Evolutionary conservation across 2,329 filamentous ascomycete species (phyloP).

Genomic region (Aureobasidium pullulans): DNA sequence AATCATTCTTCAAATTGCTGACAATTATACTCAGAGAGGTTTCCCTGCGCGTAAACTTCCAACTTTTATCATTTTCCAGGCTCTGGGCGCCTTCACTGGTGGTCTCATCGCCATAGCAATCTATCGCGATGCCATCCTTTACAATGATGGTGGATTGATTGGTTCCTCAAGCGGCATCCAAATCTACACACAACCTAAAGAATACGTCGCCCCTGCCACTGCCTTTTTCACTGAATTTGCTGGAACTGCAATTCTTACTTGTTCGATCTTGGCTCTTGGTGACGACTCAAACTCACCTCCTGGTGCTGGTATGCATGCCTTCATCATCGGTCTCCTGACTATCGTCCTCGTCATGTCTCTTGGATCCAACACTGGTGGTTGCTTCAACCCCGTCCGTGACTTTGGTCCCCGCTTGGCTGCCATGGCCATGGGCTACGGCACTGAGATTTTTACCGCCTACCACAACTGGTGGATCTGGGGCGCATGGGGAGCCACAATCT

Average conservation of each 20-base stretch:
- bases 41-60: conserved; percentile 47
- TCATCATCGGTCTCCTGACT: conserved; percentile 41
- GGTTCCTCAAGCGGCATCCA: conserved; percentile 19
- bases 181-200: conserved; percentile 24
- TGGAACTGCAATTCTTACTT: conserved; percentile 29
- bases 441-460: conserved; percentile 24
- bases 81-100: conserved; percentile 47
- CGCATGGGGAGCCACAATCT: conserved; percentile 33
- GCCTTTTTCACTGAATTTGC: conserved; percentile 41
- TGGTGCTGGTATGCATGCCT: conserved; percentile 46
- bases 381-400: conserved; percentile 44
- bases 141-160: conserved; percentile 32
- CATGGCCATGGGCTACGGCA: conserved; percentile 38
- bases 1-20: neutral
- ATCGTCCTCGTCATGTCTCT: conserved; percentile 34
- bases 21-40: conserved; percentile 28
- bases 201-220: conserved; percentile 24
- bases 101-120: conserved; percentile 39
- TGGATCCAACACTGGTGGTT: conserved; percentile 41
- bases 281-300: conserved; percentile 24
- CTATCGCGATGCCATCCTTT: conserved; percentile 32
- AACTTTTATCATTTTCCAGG: conserved; percentile 45
- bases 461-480: conserved; percentile 44
- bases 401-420: conserved; percentile 44
- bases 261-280: conserved; percentile 34